A percentile compares a stretch with the other conserved stretches of the same genome.
Conservation (phyloP, 177 flowering plant species). For the Vitis hybrid region DNA sequence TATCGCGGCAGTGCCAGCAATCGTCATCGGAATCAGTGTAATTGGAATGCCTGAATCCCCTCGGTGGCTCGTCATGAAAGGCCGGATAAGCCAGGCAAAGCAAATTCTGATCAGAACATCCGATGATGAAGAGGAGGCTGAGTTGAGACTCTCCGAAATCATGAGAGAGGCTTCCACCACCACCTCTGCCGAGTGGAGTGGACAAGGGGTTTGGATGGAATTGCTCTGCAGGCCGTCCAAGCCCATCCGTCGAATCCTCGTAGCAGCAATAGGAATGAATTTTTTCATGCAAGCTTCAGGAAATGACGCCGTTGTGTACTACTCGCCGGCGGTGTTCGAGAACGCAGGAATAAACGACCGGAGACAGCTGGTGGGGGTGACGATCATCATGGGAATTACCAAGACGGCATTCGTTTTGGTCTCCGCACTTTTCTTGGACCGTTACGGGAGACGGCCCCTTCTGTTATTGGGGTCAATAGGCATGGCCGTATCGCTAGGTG, state of each 20-base stretch:
- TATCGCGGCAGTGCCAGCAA: constrained; percentile 64
- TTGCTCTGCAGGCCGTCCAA: constrained; percentile 45
- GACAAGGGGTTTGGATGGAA: constrained; percentile 72
- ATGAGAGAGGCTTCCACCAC: constrained; percentile 18
- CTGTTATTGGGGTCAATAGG: constrained; percentile 67
- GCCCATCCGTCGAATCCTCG: constrained; percentile 52
- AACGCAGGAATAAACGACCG: constrained; percentile 61
- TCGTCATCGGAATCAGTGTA: constrained; percentile 46
- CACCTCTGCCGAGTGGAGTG: no score
- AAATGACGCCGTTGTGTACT: constrained; percentile 86
- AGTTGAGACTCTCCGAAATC: constrained; percentile 49
- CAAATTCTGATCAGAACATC: constrained; percentile 51
- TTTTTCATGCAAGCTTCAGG: constrained; percentile 99
- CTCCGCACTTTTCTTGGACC: constrained; percentile 66
- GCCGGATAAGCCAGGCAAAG: constrained; percentile 53
- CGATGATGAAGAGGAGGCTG: constrained; percentile 50
- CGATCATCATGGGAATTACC: constrained; percentile 68
- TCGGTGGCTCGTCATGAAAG: constrained; percentile 76
- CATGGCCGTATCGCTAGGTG: constrained; percentile 45
- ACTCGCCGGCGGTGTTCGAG: constrained; percentile 74
- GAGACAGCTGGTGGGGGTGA: constrained; percentile 48
- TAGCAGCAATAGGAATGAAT: constrained; percentile 76
- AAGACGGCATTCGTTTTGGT: constrained; percentile 62
- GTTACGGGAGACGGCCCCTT: constrained; percentile 70
- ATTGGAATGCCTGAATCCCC: constrained; percentile 83